Evolutionary conservation across 2,329 filamentous ascomycete genomes (phyloP).

Genomic region (Xylariomycetidae sp.): DNA sequence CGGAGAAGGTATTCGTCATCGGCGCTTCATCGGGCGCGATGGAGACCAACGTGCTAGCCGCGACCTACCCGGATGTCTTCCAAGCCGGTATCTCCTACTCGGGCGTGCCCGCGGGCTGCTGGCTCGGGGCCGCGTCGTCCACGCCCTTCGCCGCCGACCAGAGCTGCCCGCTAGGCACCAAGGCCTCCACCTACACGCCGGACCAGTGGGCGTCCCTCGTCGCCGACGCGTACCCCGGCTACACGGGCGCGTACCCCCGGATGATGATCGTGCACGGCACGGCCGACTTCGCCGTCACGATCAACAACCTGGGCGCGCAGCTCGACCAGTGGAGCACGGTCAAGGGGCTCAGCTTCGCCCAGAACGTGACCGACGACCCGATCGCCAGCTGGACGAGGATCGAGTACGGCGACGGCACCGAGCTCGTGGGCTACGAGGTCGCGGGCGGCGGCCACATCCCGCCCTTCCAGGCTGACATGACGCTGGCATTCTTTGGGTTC

Average conservation of each 20-base stretch:
- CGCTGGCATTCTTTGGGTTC: not conserved
- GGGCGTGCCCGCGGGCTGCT: constrained; percentile 39
- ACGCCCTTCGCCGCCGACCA: constrained; percentile 27
- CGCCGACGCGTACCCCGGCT: constrained; percentile 30
- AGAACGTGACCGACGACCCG: constrained; percentile 3
- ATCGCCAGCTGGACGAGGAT: constrained; percentile 1
- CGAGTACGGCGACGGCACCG: constrained; percentile 2
- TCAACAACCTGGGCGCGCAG: constrained; percentile 1
- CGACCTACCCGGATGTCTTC: constrained; percentile 42
- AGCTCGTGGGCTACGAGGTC: constrained; percentile 1
- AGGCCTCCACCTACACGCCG: constrained; percentile 30
- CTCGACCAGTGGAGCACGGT: constrained; percentile 2
- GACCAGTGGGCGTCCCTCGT: constrained; percentile 44
- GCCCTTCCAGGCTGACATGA: constrained; percentile 1
- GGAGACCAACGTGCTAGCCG: constrained; percentile 44
- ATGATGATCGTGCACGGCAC: constrained; percentile 25
- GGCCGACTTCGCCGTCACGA: constrained; percentile 11
- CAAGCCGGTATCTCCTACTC: constrained; percentile 38
- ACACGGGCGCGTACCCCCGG: constrained; percentile 21
- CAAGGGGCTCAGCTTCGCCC: not conserved
- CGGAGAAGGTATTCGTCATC: constrained; percentile 47
- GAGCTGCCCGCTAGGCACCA: constrained; percentile 42
- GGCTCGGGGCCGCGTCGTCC: constrained; percentile 23
- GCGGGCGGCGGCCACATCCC: constrained; percentile 2
- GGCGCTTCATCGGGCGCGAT: constrained; percentile 42